Base-by-base conservation (phyloP, 2,329 filamentous ascomycete genomes). In the Zasmidium citrigriseum region DNA sequence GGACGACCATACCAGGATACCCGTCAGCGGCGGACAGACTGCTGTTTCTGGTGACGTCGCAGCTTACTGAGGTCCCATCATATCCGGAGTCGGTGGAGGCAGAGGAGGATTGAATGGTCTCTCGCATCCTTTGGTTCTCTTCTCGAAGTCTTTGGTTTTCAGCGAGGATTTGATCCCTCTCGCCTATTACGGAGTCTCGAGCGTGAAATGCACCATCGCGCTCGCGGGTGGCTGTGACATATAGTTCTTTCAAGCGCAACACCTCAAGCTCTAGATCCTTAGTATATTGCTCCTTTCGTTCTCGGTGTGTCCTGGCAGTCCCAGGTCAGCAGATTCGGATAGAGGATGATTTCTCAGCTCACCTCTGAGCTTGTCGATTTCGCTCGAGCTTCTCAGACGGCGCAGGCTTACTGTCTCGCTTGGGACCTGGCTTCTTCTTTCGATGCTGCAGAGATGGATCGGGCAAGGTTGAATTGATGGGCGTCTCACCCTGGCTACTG, bases 361-460 rank as follows among this genome's bases (percentile, higher is more conserved):
- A 64, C 64, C 64, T 64, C 46, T 66, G 64, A 18, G 64, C 64
- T 34, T 66, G 64, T 51, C 64, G 54, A 54, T 66, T 66, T 11
- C 62, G 48, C 53, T 64, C 62, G 3, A 64, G 53, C 46, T 66
- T 66, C 52, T 66, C 64, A 18, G 55, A 62, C 10, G 60, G 64
- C 3, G 64, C 64, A 47, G 64, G 64, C 51, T 63, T 66, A 45
- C 52, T 52, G 48, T 66, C 64, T 21, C 64, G 58, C 44, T 66
- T 66, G 11, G 64, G 64, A 4, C 64, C 64, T 3, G 64, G 64
- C 41, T 64, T 62, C 57, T 66, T 66, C 41, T 64, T 64, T 18
- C 55, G 24, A 44, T 54, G 54, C 20, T 55, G 59, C 53, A 62
- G 20, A 4, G 50, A 23, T 4, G 58, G 44, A 48, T 54, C 24